Evolutionary conservation across 163 green algal species (phyloP), one percentile per base, ranked within the genome.

Genomic region (Volvox carteri): DNA sequence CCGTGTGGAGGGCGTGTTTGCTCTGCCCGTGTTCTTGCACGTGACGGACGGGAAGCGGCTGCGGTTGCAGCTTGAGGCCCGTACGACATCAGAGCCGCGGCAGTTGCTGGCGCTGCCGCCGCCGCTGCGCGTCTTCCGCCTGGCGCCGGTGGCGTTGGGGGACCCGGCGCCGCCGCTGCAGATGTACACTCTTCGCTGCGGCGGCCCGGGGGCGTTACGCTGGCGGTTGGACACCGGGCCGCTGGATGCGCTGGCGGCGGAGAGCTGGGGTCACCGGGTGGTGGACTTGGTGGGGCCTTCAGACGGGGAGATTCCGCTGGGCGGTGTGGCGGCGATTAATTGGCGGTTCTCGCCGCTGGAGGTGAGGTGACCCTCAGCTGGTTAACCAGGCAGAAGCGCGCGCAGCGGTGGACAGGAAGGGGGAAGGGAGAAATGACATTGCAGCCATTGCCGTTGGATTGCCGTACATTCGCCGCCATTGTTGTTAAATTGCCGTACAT

Each of bases 271-370:
- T 0, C 93, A 93, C 54, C 91, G 86, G 56, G 80, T 96, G 41
- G 46, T 93, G 25, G 79, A 78, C 30, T 72, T 93, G 78, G 56
- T 77, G 21, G 89, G 84, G 4, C 73, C 62, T 2, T 4, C 73
- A 5, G 50, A 85, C 60, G 95, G 95, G 42, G 84, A 85, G 23
- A 90, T 97, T 39, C 87, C 90, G 12, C 46, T 72, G 19, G 86
- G 85, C 19, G 90, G 90, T 18, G 67, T 91, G 1, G 90, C 89
- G 8, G 54, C 88, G 0, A 73, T 97, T 41, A 91, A 92, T 54
- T 96, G 91, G 87, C 35, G 92, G 6, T 96, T 97, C 68, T 87
- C 85, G 25, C 94, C 95, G 3, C 30, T 96, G 41, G 94, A 97
- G 88, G 92, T 93, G 12, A 92, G 88, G 39, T 65, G n/a, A n/a